Evolutionary conservation across 1,139 yeast species (phyloP).

Genomic region (Chernovozyma aurita): DNA sequence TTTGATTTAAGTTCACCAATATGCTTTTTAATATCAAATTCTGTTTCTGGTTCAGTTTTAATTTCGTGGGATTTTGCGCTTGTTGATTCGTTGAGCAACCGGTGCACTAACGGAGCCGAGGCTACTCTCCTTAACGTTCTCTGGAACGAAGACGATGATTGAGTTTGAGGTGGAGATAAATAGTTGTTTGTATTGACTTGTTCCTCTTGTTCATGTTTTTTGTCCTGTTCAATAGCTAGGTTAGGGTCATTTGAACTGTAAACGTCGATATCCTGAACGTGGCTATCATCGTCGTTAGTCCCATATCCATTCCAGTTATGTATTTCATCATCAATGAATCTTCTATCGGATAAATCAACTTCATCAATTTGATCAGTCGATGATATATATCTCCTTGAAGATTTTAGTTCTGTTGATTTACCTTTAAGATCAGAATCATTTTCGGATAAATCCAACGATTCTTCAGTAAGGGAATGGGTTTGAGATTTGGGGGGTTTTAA

Average conservation of each 20-base stretch:
- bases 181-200: neutral
- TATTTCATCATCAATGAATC: neutral
- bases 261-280: too few relatives aligned
- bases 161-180: neutral
- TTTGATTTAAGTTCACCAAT: slow-evolving; percentile 49
- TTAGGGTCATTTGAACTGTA: neutral
- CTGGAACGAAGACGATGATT: slow-evolving; percentile 38
- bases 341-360: slow-evolving; percentile 5
- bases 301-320: neutral
- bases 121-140: slow-evolving; percentile 69
- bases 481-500: slow-evolving; percentile 24
- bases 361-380: slow-evolving; percentile 2
- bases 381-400: neutral
- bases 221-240: neutral
- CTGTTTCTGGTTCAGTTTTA: slow-evolving; percentile 12
- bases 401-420: neutral
- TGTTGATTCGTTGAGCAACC: slow-evolving; percentile 25
- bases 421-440: slow-evolving; percentile 1
- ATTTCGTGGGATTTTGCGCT: slow-evolving; percentile 5
- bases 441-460: slow-evolving; percentile 4
- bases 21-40: slow-evolving; percentile 44
- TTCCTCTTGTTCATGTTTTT: neutral
- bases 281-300: neutral
- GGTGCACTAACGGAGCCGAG: slow-evolving; percentile 66
- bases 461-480: slow-evolving; percentile 4